Evolutionary conservation across 2,329 filamentous ascomycete genomes (phyloP), one percentile per base, ranked within the genome.

Genomic region (Monosporascus sp.): DNA sequence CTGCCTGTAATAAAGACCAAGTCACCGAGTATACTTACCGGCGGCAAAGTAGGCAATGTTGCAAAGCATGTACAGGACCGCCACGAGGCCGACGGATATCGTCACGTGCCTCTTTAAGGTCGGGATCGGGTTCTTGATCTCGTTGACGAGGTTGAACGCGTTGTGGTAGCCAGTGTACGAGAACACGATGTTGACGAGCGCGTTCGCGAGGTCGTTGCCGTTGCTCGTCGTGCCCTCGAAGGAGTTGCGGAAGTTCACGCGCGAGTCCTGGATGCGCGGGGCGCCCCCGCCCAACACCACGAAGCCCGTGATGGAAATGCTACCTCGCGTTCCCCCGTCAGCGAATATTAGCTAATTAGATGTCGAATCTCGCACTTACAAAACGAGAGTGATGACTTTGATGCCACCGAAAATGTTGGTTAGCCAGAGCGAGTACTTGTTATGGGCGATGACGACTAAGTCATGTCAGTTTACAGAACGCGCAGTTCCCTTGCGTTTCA

Each of bases 331-430:
- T 43, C 5, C 39, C 4, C 11, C 22, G 39, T 43, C 39, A 43
- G 39, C 18, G 17, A 46, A 15, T 17, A 24, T 7, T 46, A 7
- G 25, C 14, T 17, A 27, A 22, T 9, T 15, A 11, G 3, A 20
- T 11, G 25, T 44, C 14, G 15, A 38, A 31, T 5, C 3, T 27
- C 17, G 5, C 6, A 49, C 59, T 9, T 58, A 66, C 63, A 87
- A 85, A n/a, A 87, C 56, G 3, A 88, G 69, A 0, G 83, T 86
- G 17, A 80, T 60, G 3, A 88, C 64, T 61, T 88, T 88, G 38
- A 87, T 60, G 2, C 74, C 63, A 0, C 83, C 82, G 38, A 88
- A 76, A 7, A 71, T 65, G 58, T 87, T 85, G 15, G 77, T 76
- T 0, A 81, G 62, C 61, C 74, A 75, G 3, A 83, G 75, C 0